Evolutionary conservation across 2,329 filamentous ascomycete genomes (phyloP).

Genomic region (Colletotrichum aenigma): DNA sequence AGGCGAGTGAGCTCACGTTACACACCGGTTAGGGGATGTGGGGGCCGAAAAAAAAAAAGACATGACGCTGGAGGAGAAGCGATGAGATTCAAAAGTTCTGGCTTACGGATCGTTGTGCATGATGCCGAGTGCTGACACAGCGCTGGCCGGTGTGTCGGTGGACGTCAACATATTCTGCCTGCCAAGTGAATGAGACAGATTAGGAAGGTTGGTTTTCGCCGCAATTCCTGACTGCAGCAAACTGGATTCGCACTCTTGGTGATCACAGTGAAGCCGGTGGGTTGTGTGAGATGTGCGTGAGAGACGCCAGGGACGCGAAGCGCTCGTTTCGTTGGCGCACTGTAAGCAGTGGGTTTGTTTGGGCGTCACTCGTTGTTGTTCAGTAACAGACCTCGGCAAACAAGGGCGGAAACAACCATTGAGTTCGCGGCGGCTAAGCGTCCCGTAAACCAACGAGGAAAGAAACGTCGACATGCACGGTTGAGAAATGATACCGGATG

Average conservation of each 20-base stretch:
- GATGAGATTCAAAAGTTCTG: neutral
- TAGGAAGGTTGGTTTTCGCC: neutral
- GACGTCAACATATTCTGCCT: neutral
- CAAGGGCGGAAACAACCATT: neutral
- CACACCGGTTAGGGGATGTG: neutral
- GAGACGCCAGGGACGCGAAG: neutral
- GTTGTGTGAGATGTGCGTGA: neutral
- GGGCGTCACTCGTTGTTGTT: neutral
- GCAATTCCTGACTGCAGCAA: neutral
- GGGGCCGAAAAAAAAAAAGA: neutral
- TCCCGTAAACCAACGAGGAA: neutral
- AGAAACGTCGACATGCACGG: neutral
- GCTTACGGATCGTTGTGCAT: conserved; percentile 13
- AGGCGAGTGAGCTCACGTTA: neutral
- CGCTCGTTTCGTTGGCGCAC: neutral
- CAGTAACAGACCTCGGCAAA: neutral
- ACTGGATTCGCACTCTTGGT: neutral
- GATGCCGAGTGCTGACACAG: conserved; percentile 7
- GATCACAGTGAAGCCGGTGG: neutral
- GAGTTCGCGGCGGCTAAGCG: neutral
- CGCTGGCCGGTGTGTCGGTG: neutral
- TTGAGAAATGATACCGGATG: neutral
- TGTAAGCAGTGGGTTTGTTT: neutral
- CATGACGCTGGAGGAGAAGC: neutral
- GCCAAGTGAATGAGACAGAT: neutral